Evolutionary conservation across 345 rosid species (phyloP).

Genomic region (Kandelia obovata): DNA sequence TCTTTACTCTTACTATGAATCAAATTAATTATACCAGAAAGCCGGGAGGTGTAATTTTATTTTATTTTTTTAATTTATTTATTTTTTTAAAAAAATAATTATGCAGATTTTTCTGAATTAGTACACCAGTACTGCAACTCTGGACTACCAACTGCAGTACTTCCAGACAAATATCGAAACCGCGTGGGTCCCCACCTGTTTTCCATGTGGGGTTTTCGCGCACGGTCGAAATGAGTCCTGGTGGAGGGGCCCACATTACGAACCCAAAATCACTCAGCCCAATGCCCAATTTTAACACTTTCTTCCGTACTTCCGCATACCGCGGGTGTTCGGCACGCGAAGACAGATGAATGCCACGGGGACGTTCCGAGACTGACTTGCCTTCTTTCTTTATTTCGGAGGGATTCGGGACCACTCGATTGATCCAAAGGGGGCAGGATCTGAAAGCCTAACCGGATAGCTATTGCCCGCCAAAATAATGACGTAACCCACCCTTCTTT

Average conservation of each 20-base stretch:
- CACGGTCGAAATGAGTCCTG: constrained; percentile 22
- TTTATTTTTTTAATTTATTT: no score
- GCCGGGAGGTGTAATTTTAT: no score
- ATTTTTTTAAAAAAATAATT: no score
- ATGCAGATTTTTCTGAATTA: no score
- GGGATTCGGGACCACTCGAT: background rate
- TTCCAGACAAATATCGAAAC: constrained; percentile 34
- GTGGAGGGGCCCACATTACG: background rate
- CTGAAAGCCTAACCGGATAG: constrained; percentile 27
- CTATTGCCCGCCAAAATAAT: constrained; percentile 33
- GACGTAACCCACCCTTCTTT: background rate
- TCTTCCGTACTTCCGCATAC: background rate
- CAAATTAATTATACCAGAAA: no score
- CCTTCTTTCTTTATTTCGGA: background rate
- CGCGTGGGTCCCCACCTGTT: constrained; percentile 44
- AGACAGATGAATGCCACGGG: background rate
- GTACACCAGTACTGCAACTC: background rate
- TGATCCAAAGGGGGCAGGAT: background rate
- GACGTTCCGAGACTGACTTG: no score
- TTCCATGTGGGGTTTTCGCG: constrained; percentile 39
- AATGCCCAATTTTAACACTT: background rate
- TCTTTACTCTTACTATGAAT: no score
- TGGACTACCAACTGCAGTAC: background rate
- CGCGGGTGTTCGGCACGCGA: background rate
- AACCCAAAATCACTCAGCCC: background rate